Evolutionary conservation across 2,329 filamentous ascomycete species (phyloP).

Genomic region (Cercospora sesami): DNA sequence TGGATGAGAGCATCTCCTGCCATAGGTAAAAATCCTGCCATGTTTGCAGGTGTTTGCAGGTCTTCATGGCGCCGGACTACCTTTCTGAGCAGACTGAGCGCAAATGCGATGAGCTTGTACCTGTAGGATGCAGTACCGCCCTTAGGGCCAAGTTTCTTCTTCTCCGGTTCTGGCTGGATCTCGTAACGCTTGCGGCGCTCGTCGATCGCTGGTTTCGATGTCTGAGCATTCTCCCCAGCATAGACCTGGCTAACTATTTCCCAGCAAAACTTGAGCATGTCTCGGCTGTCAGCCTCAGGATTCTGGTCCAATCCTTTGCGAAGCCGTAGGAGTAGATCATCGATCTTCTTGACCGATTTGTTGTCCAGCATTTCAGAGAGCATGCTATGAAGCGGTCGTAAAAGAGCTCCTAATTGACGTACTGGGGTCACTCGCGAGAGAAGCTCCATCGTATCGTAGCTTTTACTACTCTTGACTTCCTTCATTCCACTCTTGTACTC

Average conservation of each 20-base stretch:
- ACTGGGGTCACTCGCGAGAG: conserved; percentile 81
- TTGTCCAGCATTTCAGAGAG: conserved; percentile 81
- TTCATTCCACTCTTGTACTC: conserved; percentile 95
- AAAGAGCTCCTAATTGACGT: conserved; percentile 68
- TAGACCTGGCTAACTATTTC: conserved; percentile 89
- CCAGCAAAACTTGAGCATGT: conserved; percentile 91
- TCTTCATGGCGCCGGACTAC: conserved; percentile 83
- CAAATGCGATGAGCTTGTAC: conserved; percentile 85
- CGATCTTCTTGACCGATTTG: conserved; percentile 82
- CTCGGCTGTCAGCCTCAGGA: conserved; percentile 70
- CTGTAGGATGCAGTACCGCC: conserved; percentile 74
- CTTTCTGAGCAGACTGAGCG: conserved; percentile 80
- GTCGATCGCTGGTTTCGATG: conserved; percentile 17
- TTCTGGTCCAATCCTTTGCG: conserved; percentile 82
- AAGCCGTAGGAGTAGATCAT: conserved; percentile 81
- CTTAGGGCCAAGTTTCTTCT: conserved; percentile 57
- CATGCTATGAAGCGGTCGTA: conserved; percentile 75
- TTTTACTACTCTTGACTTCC: conserved; percentile 97
- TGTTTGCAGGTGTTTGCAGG: conserved; percentile 74
- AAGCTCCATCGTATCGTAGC: conserved; percentile 94
- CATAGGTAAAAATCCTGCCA: conserved; percentile 83
- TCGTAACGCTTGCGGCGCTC: conserved; percentile 57
- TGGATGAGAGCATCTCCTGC: conserved; percentile 82
- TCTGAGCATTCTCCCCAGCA: conserved; percentile 39
- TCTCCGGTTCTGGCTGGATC: conserved; percentile 73